Percentiles rank a stretch among this genome's conserved stretches.
Conservation (phyloP, 2,329 filamentous ascomycete species). For the Cyphellophora europaea region DNA sequence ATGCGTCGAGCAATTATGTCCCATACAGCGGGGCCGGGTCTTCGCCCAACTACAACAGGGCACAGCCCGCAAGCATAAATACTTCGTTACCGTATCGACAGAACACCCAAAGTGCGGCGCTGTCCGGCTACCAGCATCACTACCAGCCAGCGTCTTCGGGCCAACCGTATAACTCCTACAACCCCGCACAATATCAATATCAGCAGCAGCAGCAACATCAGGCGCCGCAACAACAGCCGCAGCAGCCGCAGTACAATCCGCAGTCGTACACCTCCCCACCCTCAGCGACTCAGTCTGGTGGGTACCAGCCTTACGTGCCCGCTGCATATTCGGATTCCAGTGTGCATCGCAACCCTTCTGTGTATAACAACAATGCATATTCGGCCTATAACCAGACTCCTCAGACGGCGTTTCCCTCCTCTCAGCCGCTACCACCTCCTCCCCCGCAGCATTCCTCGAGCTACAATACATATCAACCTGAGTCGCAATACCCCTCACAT, state of each 20-base stretch:
- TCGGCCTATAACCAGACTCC: slow-evolving; percentile 21
- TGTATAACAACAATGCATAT: slow-evolving; percentile 15
- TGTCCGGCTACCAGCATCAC: slow-evolving; percentile 43
- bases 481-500: slow-evolving; percentile 6
- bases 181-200: slow-evolving; percentile 47
- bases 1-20: not conserved
- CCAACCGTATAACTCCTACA: slow-evolving; percentile 42
- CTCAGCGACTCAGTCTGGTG: slow-evolving; percentile 11
- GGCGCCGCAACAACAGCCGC: slow-evolving; percentile 34
- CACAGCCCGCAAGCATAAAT: slow-evolving; percentile 18
- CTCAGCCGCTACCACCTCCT: slow-evolving; percentile 6
- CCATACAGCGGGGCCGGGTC: not conserved
- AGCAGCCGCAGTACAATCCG: slow-evolving; percentile 57
- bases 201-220: slow-evolving; percentile 28
- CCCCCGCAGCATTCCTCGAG: slow-evolving; percentile 7
- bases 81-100: slow-evolving; percentile 28
- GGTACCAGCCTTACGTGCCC: slow-evolving; percentile 40
- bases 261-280: slow-evolving; percentile 41
- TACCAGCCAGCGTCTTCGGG: slow-evolving; percentile 32
- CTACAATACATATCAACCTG: slow-evolving; percentile 1
- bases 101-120: slow-evolving; percentile 31
- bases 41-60: slow-evolving; percentile 23
- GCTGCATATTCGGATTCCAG: slow-evolving; percentile 35
- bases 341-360: slow-evolving; percentile 11
- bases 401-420: slow-evolving; percentile 21